phyloP scores from a whole-genome alignment of 768 basidiomycete species.

The Boletales sp. region DNA sequence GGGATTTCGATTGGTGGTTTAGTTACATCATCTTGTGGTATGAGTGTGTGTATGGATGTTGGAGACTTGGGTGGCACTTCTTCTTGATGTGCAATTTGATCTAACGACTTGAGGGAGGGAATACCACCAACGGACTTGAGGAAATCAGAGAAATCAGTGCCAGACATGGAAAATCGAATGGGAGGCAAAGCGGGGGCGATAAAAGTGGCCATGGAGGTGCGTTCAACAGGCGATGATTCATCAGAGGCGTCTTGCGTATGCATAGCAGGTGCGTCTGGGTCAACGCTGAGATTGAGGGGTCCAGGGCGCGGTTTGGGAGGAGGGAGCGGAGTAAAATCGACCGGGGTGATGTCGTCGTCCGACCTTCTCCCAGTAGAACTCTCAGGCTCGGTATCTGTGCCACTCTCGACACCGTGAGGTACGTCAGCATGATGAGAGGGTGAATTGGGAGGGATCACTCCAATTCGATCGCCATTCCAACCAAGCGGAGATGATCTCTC shows the following conservation, averaged over 20 bases:
- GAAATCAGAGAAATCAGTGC: slow-evolving; percentile 76
- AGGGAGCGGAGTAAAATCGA: slow-evolving; percentile 36
- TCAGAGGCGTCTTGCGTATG: slow-evolving; percentile 40
- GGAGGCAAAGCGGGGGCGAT: slow-evolving; percentile 87
- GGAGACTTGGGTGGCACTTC: slow-evolving; percentile 29
- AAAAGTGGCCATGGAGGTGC: slow-evolving; percentile 67
- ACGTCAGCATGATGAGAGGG: slow-evolving; percentile 67
- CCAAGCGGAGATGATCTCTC: slow-evolving; percentile 18
- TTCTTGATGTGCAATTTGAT: slow-evolving; percentile 43
- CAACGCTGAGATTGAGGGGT: slow-evolving; percentile 25
- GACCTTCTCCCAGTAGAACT: slow-evolving; percentile 36
- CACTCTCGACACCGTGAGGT: slow-evolving; percentile 69
- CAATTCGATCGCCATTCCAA: slow-evolving; percentile 20
- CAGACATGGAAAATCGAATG: slow-evolving; percentile 86
- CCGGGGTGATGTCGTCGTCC: slow-evolving; percentile 20
- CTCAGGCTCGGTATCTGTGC: slow-evolving; percentile 68
- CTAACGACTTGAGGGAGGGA: slow-evolving; percentile 44
- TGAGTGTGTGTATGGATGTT: slow-evolving; percentile 16
- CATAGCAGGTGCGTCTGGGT: slow-evolving; percentile 12
- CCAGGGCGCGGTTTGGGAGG: slow-evolving; percentile 42
- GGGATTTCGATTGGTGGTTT: background rate
- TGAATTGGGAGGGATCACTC: slow-evolving; percentile 41
- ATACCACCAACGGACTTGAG: slow-evolving; percentile 56
- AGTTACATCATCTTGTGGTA: slow-evolving; percentile 5
- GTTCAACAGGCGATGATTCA: slow-evolving; percentile 65